Conservation (phyloP, 1,284 basidiomycete genomes). For the Cutaneotrichosporon daszewskae region DNA sequence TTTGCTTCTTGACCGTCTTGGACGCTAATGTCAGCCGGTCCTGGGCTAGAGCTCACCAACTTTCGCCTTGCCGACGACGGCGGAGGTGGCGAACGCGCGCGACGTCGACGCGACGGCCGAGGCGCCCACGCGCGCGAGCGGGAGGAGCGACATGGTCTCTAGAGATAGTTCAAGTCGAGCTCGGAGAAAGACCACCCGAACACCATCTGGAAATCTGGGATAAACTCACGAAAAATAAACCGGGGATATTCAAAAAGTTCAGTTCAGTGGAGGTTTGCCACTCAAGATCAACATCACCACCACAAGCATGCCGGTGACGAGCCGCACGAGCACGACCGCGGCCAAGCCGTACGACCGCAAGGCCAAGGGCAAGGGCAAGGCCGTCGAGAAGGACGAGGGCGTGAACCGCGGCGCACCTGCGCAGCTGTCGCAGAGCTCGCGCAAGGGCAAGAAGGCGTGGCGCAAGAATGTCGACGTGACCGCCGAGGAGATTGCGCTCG, state of each 20-base stretch:
- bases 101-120: slow-evolving; percentile 14
- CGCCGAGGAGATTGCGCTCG: slow-evolving; percentile 66
- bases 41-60: slow-evolving; percentile 1
- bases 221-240: slow-evolving; percentile 7
- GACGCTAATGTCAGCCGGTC: not conserved
- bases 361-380: slow-evolving; percentile 7
- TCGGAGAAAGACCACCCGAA: slow-evolving; percentile 11
- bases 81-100: slow-evolving; percentile 18
- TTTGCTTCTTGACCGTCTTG: not conserved
- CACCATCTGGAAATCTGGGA: too few species aligned
- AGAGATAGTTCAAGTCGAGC: too few species aligned
- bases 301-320: slow-evolving; percentile 10
- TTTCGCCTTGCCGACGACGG: slow-evolving; percentile 12
- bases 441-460: slow-evolving; percentile 89
- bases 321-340: not conserved
- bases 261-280: slow-evolving; percentile 9
- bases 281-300: not conserved
- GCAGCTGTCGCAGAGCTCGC: slow-evolving; percentile 63
- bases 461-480: slow-evolving; percentile 82
- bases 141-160: not conserved
- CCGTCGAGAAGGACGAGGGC: slow-evolving; percentile 18
- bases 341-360: slow-evolving; percentile 21
- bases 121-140: not conserved
- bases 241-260: slow-evolving; percentile 17
- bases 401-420: slow-evolving; percentile 55